Base-by-base conservation (phyloP, 2,329 filamentous ascomycete species). In the Pyrenochaeta sp. region DNA sequence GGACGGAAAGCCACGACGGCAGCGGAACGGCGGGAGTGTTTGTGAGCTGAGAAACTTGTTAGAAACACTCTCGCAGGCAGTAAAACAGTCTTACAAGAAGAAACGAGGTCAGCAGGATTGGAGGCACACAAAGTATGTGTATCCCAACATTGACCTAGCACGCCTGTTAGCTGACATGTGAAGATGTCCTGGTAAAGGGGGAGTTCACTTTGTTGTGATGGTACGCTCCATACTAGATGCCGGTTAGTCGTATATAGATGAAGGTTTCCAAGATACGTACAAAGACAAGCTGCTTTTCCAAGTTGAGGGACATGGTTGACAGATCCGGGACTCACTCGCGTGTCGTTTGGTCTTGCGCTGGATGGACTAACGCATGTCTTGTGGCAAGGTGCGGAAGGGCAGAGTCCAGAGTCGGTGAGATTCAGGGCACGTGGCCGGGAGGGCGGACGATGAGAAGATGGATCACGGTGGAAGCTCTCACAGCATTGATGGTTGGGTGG, bases 221-320 rank as follows among this genome's bases (percentile, higher is more conserved):
- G 68, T 94, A 93, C 46, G 88, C 82, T 69, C 89, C 89, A 77
- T 94, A 94, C 89, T 94, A 56, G 8, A 17, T 37, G 42, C 23
- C 34, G 42, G 52, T 63, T 35, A 62, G 55, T 40, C 20, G 17
- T 7, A 5, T 30, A 34, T 24, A 41, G 17, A 13, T 22, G 39
- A 14, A 13, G 18, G 18, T 17, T 38, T 45, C 24, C 26, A 45
- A 40, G 51, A 44, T 59, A 73, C 87, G 72, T 83, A 94, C 89
- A 74, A 92, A 92, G 72, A 83, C 84, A 62, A 94, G 79, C 67
- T 93, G 89, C 69, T 85, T 88, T 76, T 94, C 89, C 38, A 94
- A 81, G 65, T 92, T 86, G 64, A 94, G 81, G 43, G 77, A 74
- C 76, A 79, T 79, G 56, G 18, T 43, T 65, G 59, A 53, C 58